Percentiles rank a stretch among this genome's conserved stretches.
These are phyloP conservation scores for Microthlaspi erraticum DNA, from an alignment of 345 rosid species.

Conservation along the genomic window DNA sequence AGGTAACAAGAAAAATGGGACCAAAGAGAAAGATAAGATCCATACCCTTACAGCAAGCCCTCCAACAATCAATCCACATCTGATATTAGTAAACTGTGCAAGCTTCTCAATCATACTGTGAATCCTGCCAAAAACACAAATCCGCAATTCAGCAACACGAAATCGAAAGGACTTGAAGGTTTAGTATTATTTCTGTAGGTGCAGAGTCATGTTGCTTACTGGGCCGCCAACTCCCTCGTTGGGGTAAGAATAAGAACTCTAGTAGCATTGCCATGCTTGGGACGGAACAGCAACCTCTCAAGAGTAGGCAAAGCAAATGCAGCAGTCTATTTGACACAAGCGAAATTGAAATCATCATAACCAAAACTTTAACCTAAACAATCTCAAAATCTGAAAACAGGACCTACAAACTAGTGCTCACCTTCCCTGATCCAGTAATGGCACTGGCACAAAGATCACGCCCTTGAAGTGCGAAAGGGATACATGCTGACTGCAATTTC, in stretches of 20 bases:
- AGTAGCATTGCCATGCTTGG: conserved; percentile 78
- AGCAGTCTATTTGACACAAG: conserved; percentile 67
- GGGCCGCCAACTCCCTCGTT: conserved; percentile 90
- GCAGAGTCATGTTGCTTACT: conserved; percentile 57
- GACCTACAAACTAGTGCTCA: conserved; percentile 30
- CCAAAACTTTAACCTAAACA: conserved; percentile 9
- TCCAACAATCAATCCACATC: conserved; percentile 92
- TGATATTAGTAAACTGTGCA: conserved; percentile 85
- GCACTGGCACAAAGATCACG: conserved; percentile 99
- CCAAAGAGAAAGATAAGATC: conserved; percentile 6
- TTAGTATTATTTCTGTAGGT: neutral
- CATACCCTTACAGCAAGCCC: conserved; percentile 91
- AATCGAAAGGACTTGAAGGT: neutral
- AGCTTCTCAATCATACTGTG: conserved; percentile 93
- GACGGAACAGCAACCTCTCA: conserved; percentile 89
- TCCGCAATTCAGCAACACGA: neutral
- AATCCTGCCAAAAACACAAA: conserved; percentile 59
- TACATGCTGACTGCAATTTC: conserved; percentile 77
- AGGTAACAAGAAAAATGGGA: neutral
- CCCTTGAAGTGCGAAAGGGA: conserved; percentile 85
- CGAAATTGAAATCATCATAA: conserved; percentile 22
- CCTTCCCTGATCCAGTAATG: conserved; percentile 98
- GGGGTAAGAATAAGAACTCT: conserved; percentile 95
- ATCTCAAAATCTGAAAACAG: neutral
- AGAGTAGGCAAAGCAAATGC: conserved; percentile 89